Evolutionary conservation across 163 green algal species (phyloP).

Genomic region (Scenedesmus sp.): DNA sequence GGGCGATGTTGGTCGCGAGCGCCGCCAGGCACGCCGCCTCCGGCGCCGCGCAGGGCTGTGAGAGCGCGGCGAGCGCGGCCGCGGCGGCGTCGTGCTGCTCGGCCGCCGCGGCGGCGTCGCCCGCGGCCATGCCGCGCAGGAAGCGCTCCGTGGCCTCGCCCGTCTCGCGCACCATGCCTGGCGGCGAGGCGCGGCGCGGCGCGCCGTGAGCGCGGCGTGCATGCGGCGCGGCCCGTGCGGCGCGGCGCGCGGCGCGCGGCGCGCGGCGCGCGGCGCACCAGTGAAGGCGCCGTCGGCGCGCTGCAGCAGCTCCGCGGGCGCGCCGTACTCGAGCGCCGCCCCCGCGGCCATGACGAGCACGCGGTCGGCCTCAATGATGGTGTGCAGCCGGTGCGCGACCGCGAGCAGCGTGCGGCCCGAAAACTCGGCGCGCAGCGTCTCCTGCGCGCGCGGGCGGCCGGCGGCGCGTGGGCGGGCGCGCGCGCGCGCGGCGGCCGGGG

Average conservation of each 20-base stretch:
- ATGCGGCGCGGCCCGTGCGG: too few species aligned
- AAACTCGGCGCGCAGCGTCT: slow-evolving; percentile 71
- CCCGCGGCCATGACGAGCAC: slow-evolving; percentile 67
- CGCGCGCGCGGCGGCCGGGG: neutral
- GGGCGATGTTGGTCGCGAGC: neutral
- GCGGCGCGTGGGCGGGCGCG: neutral
- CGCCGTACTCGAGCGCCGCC: slow-evolving; percentile 58
- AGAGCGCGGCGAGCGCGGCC: slow-evolving; percentile 17
- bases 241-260: too few species aligned
- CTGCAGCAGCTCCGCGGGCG: slow-evolving; percentile 56
- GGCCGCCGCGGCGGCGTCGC: slow-evolving; percentile 47
- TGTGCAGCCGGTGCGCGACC: slow-evolving; percentile 83
- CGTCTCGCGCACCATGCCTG: slow-evolving; percentile 72
- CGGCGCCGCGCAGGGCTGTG: neutral
- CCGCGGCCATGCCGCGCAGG: slow-evolving; percentile 55
- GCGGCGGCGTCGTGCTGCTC: slow-evolving; percentile 14
- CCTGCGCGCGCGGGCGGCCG: neutral
- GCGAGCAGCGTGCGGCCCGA: slow-evolving; percentile 75
- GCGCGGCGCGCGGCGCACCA: too few species aligned
- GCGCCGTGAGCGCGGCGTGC: too few species aligned
- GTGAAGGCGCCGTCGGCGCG: slow-evolving; percentile 59
- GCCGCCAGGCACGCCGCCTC: slow-evolving; percentile 5
- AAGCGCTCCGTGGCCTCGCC: slow-evolving; percentile 63
- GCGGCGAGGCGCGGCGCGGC: too few species aligned
- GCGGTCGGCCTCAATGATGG: slow-evolving; percentile 77